A percentile compares a stretch with the other conserved stretches of the same genome.
phyloP scores from a whole-genome alignment of 371 early-diverging fungal genomes.

The Capillidium heterosporum region DNA sequence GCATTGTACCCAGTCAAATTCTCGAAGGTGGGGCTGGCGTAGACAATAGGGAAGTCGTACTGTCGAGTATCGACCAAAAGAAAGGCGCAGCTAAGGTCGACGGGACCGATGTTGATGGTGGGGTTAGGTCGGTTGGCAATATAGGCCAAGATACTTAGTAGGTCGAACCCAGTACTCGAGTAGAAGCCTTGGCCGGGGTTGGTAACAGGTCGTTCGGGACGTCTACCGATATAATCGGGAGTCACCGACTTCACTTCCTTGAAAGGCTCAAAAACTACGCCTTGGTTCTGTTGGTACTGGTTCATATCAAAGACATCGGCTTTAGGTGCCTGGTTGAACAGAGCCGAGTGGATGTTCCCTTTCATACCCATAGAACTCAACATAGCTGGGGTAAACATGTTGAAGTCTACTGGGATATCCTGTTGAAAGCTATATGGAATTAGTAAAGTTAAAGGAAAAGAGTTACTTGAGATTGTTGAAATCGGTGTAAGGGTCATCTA shows the following conservation, averaged over 20 bases:
- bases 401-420: too few species aligned
- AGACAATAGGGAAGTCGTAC: conserved; percentile 25
- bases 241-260: too few species aligned
- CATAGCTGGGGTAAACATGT: background rate
- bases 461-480: too few species aligned
- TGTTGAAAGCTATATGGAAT: too few species aligned
- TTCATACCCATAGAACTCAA: background rate
- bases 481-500: too few species aligned
- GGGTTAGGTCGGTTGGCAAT: conserved; percentile 25
- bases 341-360: background rate
- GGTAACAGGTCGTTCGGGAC: too few species aligned
- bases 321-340: background rate
- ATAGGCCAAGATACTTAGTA: conserved; percentile 28
- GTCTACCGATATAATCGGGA: too few species aligned
- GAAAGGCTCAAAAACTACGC: too few species aligned
- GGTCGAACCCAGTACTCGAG: conserved; percentile 36
- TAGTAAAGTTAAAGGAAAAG: too few species aligned
- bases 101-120: conserved; percentile 27
- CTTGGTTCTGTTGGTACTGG: too few species aligned
- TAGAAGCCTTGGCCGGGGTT: too few species aligned
- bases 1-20: conserved; percentile 31
- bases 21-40: conserved; percentile 32
- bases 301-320: too few species aligned
- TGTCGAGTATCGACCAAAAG: conserved; percentile 19
- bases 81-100: conserved; percentile 33